Evolutionary conservation across 108 stramenopile species (phyloP), one percentile per base, ranked within the genome.

Genomic region (Cyclotella sp.): DNA sequence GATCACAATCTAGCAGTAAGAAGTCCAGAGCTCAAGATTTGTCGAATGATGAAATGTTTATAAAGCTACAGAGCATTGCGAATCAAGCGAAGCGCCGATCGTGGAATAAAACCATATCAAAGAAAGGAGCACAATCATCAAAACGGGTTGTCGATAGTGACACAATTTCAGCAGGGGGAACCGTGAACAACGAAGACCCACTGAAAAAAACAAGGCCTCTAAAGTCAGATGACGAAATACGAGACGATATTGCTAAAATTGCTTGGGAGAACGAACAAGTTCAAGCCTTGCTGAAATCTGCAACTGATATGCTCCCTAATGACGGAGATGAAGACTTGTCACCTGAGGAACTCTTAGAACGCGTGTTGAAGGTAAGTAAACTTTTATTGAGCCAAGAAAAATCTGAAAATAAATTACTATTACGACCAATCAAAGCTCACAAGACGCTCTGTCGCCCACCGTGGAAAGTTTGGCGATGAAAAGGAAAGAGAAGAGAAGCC

Each of bases 341-440:
- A 30, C 79, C 91, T 18, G 92, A 93, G 64, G 90, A 95, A 52
- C 62, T 95, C 42, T 75, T 93, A 13, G 62, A 78, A 46, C 78
- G 88, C 30, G 85, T 95, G 26, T 53, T 93, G 15, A 84, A 92
- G 60, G 60, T 61, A 2, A 61, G 60, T 39, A 16, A 13, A 61
- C 24, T 12, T n/a, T 8, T 21, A 34, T 34, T 34, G 34, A 5
- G 6, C 34, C 34, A 34, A 34, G 34, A 5, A 34, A 34, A 34
- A 34, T 26, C n/a, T 7, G 47, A 49, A n/a, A 1, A n/a, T 3
- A 3, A 7, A 3, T 55, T 55, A 22, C 24, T n/a, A 55, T 6
- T 55, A 0, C 30, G 18, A 15, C 15, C 34, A 16, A 39, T 30
- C 30, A 34, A 14, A 61, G 13, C 9, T 16, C 29, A 30, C 15